These are phyloP conservation scores for Diaporthe ampelina DNA, from an alignment of 2,329 filamentous ascomycete genomes.

Conservation along the genomic window DNA sequence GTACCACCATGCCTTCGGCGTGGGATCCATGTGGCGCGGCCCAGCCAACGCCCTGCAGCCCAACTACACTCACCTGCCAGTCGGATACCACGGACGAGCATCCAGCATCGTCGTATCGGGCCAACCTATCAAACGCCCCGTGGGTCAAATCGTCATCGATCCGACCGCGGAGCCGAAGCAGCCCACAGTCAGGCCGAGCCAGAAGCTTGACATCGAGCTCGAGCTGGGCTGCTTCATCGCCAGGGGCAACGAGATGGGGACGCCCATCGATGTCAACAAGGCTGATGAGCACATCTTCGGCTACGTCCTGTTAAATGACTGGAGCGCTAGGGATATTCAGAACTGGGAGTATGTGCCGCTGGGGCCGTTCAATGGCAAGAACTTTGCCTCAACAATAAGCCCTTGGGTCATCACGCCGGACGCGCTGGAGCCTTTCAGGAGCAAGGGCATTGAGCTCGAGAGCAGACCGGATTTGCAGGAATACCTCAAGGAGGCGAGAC, in stretches of 20 bases:
- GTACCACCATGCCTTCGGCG: slow-evolving; percentile 78
- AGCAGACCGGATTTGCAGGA: slow-evolving; percentile 50
- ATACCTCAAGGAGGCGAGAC: slow-evolving; percentile 70
- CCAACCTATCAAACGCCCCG: slow-evolving; percentile 79
- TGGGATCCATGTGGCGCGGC: slow-evolving; percentile 80
- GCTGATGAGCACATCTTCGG: slow-evolving; percentile 81
- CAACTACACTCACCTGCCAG: slow-evolving; percentile 85
- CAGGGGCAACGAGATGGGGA: slow-evolving; percentile 74
- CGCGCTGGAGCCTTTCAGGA: slow-evolving; percentile 74
- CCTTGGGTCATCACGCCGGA: slow-evolving; percentile 85
- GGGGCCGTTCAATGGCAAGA: slow-evolving; percentile 87
- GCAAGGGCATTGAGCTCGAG: slow-evolving; percentile 50
- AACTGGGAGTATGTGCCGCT: slow-evolving; percentile 87
- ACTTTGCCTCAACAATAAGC: slow-evolving; percentile 83
- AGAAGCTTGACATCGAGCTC: slow-evolving; percentile 82
- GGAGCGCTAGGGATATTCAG: slow-evolving; percentile 87
- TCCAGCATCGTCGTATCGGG: slow-evolving; percentile 83
- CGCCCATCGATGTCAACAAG: slow-evolving; percentile 71
- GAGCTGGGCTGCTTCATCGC: slow-evolving; percentile 84
- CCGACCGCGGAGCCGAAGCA: slow-evolving; percentile 72
- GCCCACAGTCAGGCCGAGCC: slow-evolving; percentile 74
- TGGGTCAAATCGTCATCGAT: slow-evolving; percentile 80
- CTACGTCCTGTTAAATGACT: slow-evolving; percentile 87
- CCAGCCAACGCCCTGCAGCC: slow-evolving; percentile 80
- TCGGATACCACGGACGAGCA: slow-evolving; percentile 85